These are phyloP conservation scores for Artemisia annua DNA, from an alignment of 129 eudicot genomes.

Conservation along the genomic window DNA sequence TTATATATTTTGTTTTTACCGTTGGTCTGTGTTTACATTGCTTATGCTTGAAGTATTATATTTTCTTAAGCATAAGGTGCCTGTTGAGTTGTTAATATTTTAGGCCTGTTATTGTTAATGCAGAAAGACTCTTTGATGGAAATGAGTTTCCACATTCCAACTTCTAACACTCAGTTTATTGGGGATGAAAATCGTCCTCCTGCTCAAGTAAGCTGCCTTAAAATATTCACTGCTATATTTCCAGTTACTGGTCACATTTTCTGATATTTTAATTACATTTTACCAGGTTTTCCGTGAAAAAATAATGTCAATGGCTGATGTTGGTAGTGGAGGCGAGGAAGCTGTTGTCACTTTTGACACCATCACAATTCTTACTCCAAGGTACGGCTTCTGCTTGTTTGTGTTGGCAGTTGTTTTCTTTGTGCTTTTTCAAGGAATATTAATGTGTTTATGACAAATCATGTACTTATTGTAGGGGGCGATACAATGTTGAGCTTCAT, in stretches of 20 bases:
- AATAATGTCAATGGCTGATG: slow-evolving; percentile 89
- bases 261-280: slow-evolving; percentile 1
- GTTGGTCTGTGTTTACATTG: neutral
- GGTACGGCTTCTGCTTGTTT: slow-evolving; percentile 41
- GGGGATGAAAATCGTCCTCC: slow-evolving; percentile 95
- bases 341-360: slow-evolving; percentile 95
- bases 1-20: neutral
- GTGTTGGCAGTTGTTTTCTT: neutral
- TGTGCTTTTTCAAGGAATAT: neutral
- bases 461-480: slow-evolving; percentile 56
- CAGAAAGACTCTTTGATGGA: slow-evolving; percentile 99
- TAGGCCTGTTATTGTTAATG: slow-evolving; percentile 8
- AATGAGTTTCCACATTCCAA: slow-evolving; percentile 92
- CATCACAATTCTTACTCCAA: slow-evolving; percentile 91
- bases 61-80: neutral
- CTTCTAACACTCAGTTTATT: slow-evolving; percentile 90
- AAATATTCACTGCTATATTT: slow-evolving; percentile 1
- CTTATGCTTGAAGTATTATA: slow-evolving; percentile 10
- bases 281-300: slow-evolving; percentile 74
- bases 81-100: neutral
- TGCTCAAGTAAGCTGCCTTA: slow-evolving; percentile 61
- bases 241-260: slow-evolving; percentile 6
- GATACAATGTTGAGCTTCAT: slow-evolving; percentile 91
- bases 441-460: neutral
- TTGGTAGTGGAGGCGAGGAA: slow-evolving; percentile 89